Base-by-base conservation (phyloP, 306 rosid genomes). In the Prunus kanzakura region DNA sequence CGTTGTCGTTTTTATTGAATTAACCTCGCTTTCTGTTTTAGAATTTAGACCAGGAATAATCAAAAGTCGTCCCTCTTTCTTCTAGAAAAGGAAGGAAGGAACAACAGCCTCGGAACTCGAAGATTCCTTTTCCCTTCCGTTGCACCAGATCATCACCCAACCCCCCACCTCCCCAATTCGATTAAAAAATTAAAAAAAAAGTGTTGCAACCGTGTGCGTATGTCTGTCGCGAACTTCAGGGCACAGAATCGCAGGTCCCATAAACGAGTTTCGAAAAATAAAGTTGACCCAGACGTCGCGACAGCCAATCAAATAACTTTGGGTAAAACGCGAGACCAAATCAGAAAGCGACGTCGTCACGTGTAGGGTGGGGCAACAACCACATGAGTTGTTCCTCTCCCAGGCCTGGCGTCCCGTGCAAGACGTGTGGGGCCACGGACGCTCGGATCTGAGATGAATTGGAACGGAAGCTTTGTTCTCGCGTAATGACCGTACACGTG, bases 331-430 rank as follows among this genome's bases (percentile, higher is more conserved):
- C 52, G 3, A 15, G 20, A 56, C 65, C 29, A 8, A 45, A 47
- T 50, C 64, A 19, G 68, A 61, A 81, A 23, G 55, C 45, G 55
- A 74, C 71, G 70, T 56, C 41, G 75, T 85, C 91, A 87, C 93
- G 80, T 88, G 89, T 62, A 45, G 19, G 64, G 80, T 81, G 86
- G 82, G 80, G 69, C 76, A 75, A 43, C 16, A 15, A 18, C 80
- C 93, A 89, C 92, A 82, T 87, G 91, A 58, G 13, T 43, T 86
- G 91, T 82, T 74, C 29, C 65, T 62, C 22, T 46, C 52, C 52
- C 13, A 49, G 52, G 1, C 13, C 20, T 10, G 43, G 45, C 27
- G 45, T 9, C 54, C 79, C 73, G 1, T n/a, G 2, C 8, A 12
- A 4, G 16, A 29, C 14, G 16, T 11, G 65, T 60, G 65, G 65